These are phyloP conservation scores for Pythium aquatile DNA, from an alignment of 352 stramenopile genomes.

Conservation along the genomic window DNA sequence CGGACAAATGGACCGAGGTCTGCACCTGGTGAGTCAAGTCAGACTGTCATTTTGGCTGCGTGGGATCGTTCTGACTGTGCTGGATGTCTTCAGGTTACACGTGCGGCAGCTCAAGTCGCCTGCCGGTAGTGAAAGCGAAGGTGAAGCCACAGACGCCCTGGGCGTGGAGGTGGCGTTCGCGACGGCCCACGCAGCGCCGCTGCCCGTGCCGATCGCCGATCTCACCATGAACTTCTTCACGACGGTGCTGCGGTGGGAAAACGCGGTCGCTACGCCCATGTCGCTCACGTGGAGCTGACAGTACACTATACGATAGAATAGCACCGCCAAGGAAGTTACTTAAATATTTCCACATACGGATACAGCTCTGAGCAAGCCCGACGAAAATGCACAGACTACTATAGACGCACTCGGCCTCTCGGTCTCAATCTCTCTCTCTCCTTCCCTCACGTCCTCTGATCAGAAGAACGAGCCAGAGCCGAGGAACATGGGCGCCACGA, in stretches of 20 bases:
- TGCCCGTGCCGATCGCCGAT: slow-evolving; percentile 3
- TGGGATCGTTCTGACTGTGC: background rate
- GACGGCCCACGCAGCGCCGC: slow-evolving; percentile 7
- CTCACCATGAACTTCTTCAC: slow-evolving; percentile 22
- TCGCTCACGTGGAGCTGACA: slow-evolving; percentile 15
- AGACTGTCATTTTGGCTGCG: background rate
- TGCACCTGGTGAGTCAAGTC: slow-evolving; percentile 10
- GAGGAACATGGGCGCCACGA: slow-evolving; percentile 28
- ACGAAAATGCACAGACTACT: slow-evolving; percentile 1
- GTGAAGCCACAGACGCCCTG: background rate
- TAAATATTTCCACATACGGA: slow-evolving; percentile 1
- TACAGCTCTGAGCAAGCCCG: background rate
- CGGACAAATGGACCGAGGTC: slow-evolving; percentile 19
- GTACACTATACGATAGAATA: background rate
- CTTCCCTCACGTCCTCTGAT: background rate
- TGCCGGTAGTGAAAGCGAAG: background rate
- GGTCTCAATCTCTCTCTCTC: background rate
- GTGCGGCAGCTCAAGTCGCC: background rate
- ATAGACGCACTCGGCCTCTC: background rate
- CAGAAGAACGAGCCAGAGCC: slow-evolving; percentile 2
- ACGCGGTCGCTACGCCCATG: slow-evolving; percentile 6
- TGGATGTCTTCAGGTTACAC: background rate
- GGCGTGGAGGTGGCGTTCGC: slow-evolving; percentile 15
- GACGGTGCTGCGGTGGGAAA: slow-evolving; percentile 14
- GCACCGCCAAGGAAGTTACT: background rate